Conservation (phyloP, 306 rosid species). For the Prosopis cineraria region DNA sequence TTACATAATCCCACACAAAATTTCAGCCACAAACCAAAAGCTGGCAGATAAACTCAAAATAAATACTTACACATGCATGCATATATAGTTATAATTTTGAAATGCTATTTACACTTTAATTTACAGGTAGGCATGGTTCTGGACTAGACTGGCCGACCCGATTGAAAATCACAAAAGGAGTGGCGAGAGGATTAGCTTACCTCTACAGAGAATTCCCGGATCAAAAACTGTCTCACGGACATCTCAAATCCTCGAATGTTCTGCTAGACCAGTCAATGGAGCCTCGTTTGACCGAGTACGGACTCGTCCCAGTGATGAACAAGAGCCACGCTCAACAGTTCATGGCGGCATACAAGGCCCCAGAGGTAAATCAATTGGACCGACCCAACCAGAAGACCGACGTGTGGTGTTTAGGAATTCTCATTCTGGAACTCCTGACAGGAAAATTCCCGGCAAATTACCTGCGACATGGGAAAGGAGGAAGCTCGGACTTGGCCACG, state of each 20-base stretch:
- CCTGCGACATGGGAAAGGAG: slow-evolving; percentile 52
- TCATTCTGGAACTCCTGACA: slow-evolving; percentile 64
- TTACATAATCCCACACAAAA: neutral
- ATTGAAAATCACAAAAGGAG: slow-evolving; percentile 79
- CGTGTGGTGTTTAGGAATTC: slow-evolving; percentile 74
- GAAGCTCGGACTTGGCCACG: slow-evolving; percentile 50
- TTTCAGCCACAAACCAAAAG: too few species aligned
- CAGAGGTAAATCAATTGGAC: slow-evolving; percentile 49
- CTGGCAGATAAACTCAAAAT: neutral
- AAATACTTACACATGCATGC: too few species aligned
- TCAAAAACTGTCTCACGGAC: slow-evolving; percentile 63
- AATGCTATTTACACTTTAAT: neutral
- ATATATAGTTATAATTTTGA: neutral
- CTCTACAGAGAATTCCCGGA: slow-evolving; percentile 60
- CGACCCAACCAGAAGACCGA: slow-evolving; percentile 51
- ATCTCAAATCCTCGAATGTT: slow-evolving; percentile 87
- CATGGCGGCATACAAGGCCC: slow-evolving; percentile 70
- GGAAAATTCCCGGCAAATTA: slow-evolving; percentile 73
- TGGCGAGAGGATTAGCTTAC: slow-evolving; percentile 56
- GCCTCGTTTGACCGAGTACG: slow-evolving; percentile 66
- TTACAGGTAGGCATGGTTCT: slow-evolving; percentile 49
- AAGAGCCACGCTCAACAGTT: slow-evolving; percentile 57
- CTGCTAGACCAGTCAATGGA: slow-evolving; percentile 47
- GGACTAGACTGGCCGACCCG: slow-evolving; percentile 72
- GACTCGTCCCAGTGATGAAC: slow-evolving; percentile 47